Evolutionary conservation across 495 filamentous ascomycete species (phyloP), one percentile per base, ranked within the genome.

Genomic region (Sphaerosporella brunnea): DNA sequence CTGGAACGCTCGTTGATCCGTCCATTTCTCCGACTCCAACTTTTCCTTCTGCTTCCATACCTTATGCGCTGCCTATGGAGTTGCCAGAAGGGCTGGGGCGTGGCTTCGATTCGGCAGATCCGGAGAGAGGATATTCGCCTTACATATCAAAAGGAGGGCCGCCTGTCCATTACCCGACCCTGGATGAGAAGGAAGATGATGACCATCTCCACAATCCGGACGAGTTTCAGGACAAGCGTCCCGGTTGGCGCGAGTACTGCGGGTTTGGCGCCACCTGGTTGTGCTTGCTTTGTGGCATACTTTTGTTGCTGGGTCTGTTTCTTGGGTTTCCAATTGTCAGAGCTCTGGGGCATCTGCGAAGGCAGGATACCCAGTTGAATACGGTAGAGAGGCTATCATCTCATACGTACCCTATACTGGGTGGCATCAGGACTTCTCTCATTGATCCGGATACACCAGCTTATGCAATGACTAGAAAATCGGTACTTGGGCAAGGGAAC

Each of bases 121-220:
- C 55, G 8, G 45, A 50, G 15, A 35, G 45, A 39, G 56, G 56
- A 3, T 50, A 50, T 23, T 54, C 48, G 9, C 48, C 45, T 35
- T 58, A 54, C 20, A 26, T 43, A 7, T 25, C 36, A 46, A 28
- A 28, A 39, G 49, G 48, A 16, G 42, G 51, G 11, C 41, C 46
- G 26, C 30, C 50, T 47, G 23, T 51, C 3, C 23, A 47, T 19
- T 52, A 54, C 18, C 55, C 55, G 11, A 51, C 45, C 8, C 45
- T 51, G 4, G 28, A 52, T n/a, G 55, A 85, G 60, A 75, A 79
- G 28, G 81, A 86, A 62, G 80, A 82, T 53, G 82, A 87, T 59
- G 82, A 86, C 52, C 78, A 69, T 50, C 52, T 87, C 51, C 81
- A 85, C 53, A 81, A 80, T 50, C 80, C 82, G 9, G 77, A 81